A percentile compares a stretch with the other conserved stretches of the same genome.
phyloP scores from a whole-genome alignment of 2,329 filamentous ascomycete genomes.

The Colletotrichum viniferum region DNA sequence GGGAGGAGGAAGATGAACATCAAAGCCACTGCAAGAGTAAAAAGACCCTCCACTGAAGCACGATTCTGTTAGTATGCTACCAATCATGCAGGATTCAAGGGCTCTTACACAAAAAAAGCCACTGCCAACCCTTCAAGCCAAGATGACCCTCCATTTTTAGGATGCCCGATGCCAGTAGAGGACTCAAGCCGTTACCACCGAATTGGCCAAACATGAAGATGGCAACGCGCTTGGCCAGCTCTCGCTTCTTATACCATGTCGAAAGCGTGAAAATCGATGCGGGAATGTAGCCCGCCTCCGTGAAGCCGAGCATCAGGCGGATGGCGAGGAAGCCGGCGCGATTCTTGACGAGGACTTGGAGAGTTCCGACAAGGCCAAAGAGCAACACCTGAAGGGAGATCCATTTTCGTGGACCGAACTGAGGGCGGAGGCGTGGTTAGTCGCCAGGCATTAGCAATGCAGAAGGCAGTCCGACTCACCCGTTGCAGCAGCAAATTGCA shows the following conservation, averaged over 20 bases:
- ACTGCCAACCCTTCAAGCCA: constrained; percentile 53
- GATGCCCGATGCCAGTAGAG: constrained; percentile 52
- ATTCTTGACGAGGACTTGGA: constrained; percentile 48
- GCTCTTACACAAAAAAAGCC: constrained; percentile 50
- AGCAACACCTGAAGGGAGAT: constrained; percentile 52
- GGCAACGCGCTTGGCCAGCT: constrained; percentile 51
- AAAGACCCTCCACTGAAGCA: constrained; percentile 46
- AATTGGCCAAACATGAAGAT: constrained; percentile 61
- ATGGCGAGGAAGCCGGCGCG: constrained; percentile 48
- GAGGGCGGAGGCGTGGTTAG: not conserved
- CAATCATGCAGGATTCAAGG: not conserved
- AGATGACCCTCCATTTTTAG: constrained; percentile 45
- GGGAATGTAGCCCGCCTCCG: constrained; percentile 57
- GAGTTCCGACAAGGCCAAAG: constrained; percentile 50
- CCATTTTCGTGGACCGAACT: constrained; percentile 52
- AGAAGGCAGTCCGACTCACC: constrained; percentile 16
- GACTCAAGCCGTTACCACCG: constrained; percentile 52
- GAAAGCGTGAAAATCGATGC: constrained; percentile 56
- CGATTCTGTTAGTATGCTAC: not conserved
- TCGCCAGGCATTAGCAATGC: not conserved
- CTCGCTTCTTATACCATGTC: constrained; percentile 52
- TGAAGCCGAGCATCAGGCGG: constrained; percentile 48
- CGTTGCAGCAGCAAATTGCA: constrained; percentile 50
- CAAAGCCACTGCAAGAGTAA: constrained; percentile 43
- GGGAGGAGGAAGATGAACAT: constrained; percentile 46